Evolutionary conservation across 2,329 filamentous ascomycete species (phyloP).

Genomic region (Colletotrichum sublineola): DNA sequence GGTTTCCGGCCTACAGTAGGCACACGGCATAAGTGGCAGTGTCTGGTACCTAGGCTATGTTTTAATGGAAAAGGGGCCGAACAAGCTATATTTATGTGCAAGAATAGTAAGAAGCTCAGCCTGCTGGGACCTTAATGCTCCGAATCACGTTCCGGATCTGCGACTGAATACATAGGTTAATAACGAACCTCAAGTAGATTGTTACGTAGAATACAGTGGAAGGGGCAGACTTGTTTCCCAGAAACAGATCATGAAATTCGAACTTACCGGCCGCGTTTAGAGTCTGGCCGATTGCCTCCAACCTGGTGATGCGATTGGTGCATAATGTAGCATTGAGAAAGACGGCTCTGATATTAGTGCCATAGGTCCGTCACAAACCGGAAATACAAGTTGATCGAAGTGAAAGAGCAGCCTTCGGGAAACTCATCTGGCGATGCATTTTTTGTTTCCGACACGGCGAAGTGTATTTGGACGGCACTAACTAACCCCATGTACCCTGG

Average conservation of each 20-base stretch:
- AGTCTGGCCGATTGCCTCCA: neutral
- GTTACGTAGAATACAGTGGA: neutral
- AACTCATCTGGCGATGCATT: neutral
- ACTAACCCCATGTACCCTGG: conserved; percentile 29
- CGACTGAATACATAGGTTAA: neutral
- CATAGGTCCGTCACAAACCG: too few species aligned
- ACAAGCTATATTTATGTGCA: neutral
- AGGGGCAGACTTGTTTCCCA: neutral
- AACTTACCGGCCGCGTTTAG: neutral
- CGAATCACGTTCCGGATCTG: neutral
- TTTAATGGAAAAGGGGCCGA: neutral
- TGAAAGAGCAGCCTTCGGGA: conserved; percentile 14
- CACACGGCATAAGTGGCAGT: neutral
- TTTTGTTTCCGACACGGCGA: neutral
- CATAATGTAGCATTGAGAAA: neutral
- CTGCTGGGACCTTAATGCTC: conserved; percentile 11
- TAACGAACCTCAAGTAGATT: conserved; percentile 15
- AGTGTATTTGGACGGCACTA: neutral
- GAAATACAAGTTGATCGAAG: conserved; percentile 8
- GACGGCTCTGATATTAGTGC: neutral
- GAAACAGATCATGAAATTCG: neutral
- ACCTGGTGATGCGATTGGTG: neutral
- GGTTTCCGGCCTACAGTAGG: neutral
- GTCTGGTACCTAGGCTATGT: neutral
- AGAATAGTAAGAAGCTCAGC: conserved; percentile 18